Percentiles rank a stretch among this genome's conserved stretches.
phyloP scores from a whole-genome alignment of 768 basidiomycete genomes.

The Collybia sp. region DNA sequence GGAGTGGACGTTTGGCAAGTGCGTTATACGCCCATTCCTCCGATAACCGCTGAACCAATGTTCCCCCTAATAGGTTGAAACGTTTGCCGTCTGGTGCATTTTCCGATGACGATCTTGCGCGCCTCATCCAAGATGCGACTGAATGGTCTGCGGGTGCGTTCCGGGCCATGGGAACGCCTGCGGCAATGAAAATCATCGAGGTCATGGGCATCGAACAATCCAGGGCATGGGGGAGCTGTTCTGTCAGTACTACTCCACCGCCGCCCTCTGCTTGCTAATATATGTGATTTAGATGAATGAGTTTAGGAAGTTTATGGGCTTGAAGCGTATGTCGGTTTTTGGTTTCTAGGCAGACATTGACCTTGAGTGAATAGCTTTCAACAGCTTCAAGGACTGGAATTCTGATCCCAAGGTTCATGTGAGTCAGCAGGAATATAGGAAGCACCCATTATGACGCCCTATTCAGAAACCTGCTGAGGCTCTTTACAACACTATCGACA shows the following conservation, averaged over 20 bases:
- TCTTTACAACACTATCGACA: slow-evolving; percentile 70
- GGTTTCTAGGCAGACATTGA: not conserved
- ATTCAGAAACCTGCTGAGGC: slow-evolving; percentile 54
- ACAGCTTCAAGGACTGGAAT: slow-evolving; percentile 79
- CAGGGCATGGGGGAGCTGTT: slow-evolving; percentile 68
- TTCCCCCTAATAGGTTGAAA: slow-evolving; percentile 32
- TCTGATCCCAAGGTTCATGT: slow-evolving; percentile 52
- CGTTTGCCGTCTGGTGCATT: slow-evolving; percentile 55
- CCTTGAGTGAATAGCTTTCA: slow-evolving; percentile 6
- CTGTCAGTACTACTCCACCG: slow-evolving; percentile 35
- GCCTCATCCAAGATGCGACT: slow-evolving; percentile 59
- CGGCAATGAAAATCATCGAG: slow-evolving; percentile 62
- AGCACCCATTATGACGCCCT: not conserved
- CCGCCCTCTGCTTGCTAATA: slow-evolving; percentile 1
- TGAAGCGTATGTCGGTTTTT: slow-evolving; percentile 46
- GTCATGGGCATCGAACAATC: slow-evolving; percentile 65
- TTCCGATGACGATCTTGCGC: slow-evolving; percentile 57
- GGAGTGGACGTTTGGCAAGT: slow-evolving; percentile 57
- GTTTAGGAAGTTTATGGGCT: slow-evolving; percentile 65
- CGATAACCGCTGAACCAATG: not conserved
- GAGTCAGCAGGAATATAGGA: slow-evolving; percentile 10
- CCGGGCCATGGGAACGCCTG: slow-evolving; percentile 65
- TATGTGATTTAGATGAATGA: slow-evolving; percentile 49
- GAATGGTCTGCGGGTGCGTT: slow-evolving; percentile 56
- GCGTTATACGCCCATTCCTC: slow-evolving; percentile 6